Conservation (phyloP, 108 stramenopile genomes). For the Cyclostephanos invisitatus region DNA sequence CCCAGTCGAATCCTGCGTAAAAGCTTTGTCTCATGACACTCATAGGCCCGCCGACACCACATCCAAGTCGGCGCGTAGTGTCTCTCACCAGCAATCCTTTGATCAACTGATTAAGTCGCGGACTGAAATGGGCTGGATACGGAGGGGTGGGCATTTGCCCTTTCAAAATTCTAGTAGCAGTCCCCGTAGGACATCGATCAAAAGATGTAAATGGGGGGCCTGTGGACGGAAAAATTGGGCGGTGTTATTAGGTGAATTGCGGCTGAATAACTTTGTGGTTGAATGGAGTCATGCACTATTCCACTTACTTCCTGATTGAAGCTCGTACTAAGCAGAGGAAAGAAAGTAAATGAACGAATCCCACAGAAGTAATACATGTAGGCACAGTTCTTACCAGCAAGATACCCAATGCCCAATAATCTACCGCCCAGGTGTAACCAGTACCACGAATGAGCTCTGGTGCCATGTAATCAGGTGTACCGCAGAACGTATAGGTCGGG, state of each 20-base stretch:
- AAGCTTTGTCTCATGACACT: slow-evolving; percentile 70
- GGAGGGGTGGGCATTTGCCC: slow-evolving; percentile 57
- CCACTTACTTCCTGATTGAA: slow-evolving; percentile 52
- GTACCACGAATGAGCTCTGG: slow-evolving; percentile 60
- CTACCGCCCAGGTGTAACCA: slow-evolving; percentile 70
- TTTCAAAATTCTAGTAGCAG: slow-evolving; percentile 80
- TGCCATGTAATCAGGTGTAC: slow-evolving; percentile 69
- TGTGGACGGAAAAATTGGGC: neutral
- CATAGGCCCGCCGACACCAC: slow-evolving; percentile 55
- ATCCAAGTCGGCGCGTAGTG: slow-evolving; percentile 62
- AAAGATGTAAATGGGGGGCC: slow-evolving; percentile 71
- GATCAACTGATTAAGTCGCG: slow-evolving; percentile 57
- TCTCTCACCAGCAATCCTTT: slow-evolving; percentile 56
- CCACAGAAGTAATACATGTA: neutral
- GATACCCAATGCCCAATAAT: slow-evolving; percentile 75
- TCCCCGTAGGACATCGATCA: slow-evolving; percentile 63
- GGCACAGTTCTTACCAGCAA: slow-evolving; percentile 34
- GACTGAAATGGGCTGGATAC: slow-evolving; percentile 26
- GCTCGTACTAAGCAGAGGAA: slow-evolving; percentile 78
- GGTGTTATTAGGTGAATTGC: neutral
- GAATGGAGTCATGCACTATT: neutral
- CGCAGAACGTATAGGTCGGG: slow-evolving; percentile 49
- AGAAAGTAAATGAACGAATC: slow-evolving; percentile 72
- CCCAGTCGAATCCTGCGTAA: slow-evolving; percentile 80
- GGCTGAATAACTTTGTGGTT: neutral